Base-by-base conservation (phyloP, 2,329 filamentous ascomycete genomes). In the Aureobasidium melanogenum region DNA sequence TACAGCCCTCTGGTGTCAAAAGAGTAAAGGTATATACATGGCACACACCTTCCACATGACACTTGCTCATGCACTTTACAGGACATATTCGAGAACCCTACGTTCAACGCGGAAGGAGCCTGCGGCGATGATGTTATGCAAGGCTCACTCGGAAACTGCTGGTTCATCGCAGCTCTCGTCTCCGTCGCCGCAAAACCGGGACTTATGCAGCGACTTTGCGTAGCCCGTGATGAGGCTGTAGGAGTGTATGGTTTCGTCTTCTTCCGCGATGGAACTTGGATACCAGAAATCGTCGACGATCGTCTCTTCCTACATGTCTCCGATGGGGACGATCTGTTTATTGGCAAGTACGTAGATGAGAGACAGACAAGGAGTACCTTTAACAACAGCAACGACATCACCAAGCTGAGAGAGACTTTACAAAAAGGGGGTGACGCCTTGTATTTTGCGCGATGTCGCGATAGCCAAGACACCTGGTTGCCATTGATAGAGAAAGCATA, bases 211-310 rank as follows among this genome's bases (percentile, higher is more conserved):
- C 82, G 77, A 59, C 78, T 91, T 9, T 94, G 89, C 65, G 87
- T 94, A 51, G 86, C 84, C 5, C 82, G 84, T 14, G 84, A 94
- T 66, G 83, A 89, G 69, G 79, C 83, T 34, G 84, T 91, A 3
- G 89, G 89, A 14, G 88, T 93, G 1, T 94, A 94, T 66, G 90
- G 90, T 0, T 94, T 94, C 66, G 88, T 94, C 12, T 93, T 94
- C 69, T 84, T 88, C 72, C 82, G 89, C 66, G 89, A 93, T 67
- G 91, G 91, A 58, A 89, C 94, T 73, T 96, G 91, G 91, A 88
- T 93, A 61, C 91, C 91, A 67, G 91, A 89, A 62, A 92, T 96
- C 64, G 85, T 96, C 63, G 91, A 96, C 69, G 91, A 96, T 73
- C 95, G 95, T 74, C 80, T 96, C 2, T 95, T 89, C 71, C 82